These are phyloP conservation scores for Penicillium sp. DNA, from an alignment of 2,329 filamentous ascomycete species.

Conservation along the genomic window DNA sequence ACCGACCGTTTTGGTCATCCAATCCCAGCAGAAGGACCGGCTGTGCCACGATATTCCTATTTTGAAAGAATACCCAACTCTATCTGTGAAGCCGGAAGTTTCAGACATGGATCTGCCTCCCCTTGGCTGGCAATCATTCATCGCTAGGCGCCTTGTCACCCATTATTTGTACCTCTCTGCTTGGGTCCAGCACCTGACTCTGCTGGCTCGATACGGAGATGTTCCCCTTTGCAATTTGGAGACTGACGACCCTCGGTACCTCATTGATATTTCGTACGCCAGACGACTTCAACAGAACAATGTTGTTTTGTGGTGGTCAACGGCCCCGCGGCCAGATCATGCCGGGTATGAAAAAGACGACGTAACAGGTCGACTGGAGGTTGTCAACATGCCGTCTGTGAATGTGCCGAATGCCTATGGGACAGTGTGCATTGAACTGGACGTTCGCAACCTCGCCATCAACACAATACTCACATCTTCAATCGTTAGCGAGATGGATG, in stretches of 20 bases:
- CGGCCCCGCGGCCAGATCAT: conserved; percentile 83
- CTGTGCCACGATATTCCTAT: conserved; percentile 83
- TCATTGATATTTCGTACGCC: conserved; percentile 96
- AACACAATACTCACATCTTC: conserved; percentile 97
- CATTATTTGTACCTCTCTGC: conserved; percentile 91
- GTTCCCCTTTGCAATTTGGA: conserved; percentile 95
- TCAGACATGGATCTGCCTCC: conserved; percentile 86
- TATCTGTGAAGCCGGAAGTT: conserved; percentile 78
- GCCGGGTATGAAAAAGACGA: conserved; percentile 95
- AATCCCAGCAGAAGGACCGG: conserved; percentile 80
- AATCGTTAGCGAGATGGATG: conserved; percentile 93
- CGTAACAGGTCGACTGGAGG: conserved; percentile 77
- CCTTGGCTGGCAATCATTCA: conserved; percentile 88
- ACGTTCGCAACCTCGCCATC: conserved; percentile 91
- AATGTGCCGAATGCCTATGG: conserved; percentile 94
- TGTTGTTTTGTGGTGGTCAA: conserved; percentile 96
- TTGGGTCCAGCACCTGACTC: conserved; percentile 86
- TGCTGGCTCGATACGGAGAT: conserved; percentile 87
- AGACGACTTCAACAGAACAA: conserved; percentile 85
- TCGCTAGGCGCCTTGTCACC: conserved; percentile 79
- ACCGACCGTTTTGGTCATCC: conserved; percentile 81
- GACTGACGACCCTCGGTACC: conserved; percentile 85
- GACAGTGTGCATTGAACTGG: conserved; percentile 93
- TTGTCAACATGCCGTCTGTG: conserved; percentile 85
- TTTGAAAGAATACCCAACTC: conserved; percentile 78